These are phyloP conservation scores for Echites panduratus DNA, from an alignment of 257 asterid genomes.

Conservation along the genomic window DNA sequence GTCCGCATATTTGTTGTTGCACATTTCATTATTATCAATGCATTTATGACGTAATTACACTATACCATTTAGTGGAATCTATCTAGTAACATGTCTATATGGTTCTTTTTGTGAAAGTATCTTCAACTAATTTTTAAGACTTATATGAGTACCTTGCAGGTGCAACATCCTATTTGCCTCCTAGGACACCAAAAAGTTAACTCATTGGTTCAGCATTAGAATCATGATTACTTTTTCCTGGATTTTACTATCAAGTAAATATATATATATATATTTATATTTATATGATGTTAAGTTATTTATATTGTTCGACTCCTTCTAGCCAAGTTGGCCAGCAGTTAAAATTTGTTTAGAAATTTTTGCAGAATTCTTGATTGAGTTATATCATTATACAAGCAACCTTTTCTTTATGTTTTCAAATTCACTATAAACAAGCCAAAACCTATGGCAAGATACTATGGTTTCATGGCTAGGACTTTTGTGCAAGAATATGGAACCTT, in stretches of 20 bases:
- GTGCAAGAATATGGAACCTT: not conserved
- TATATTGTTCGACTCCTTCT: not conserved
- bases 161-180: not conserved
- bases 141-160: not conserved
- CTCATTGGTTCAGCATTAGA: not conserved
- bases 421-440: not conserved
- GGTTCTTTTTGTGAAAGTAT: not conserved
- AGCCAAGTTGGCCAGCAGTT: not conserved
- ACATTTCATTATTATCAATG: not conserved
- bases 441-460: not conserved
- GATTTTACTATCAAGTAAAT: too few relatives aligned
- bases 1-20: not conserved
- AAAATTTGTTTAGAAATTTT: not conserved
- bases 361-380: not conserved
- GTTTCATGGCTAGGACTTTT: not conserved
- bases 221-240: not conserved
- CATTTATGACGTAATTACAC: not conserved
- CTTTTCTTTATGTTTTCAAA: not conserved
- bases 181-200: not conserved
- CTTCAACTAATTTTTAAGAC: not conserved
- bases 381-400: not conserved
- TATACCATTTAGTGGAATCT: not conserved
- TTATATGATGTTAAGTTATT: too few relatives aligned
- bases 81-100: not conserved
- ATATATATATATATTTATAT: too few relatives aligned